phyloP scores from a whole-genome alignment of 2,329 filamentous ascomycete species.

The Magnaporthiopsis incrustans region DNA sequence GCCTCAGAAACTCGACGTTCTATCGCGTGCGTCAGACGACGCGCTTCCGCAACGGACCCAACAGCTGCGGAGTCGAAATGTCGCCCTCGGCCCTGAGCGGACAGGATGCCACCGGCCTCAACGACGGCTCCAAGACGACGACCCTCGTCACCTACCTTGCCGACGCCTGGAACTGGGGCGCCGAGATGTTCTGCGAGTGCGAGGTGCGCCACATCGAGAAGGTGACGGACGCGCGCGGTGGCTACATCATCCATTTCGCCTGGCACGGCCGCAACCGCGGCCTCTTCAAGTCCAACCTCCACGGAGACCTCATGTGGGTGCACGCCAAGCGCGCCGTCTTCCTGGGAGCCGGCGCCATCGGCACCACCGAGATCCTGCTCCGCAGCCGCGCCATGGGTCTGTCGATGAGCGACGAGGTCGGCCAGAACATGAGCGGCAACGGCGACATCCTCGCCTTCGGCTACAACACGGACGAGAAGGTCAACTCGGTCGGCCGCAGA shows the following conservation, averaged over 20 bases:
- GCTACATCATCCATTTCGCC: constrained; percentile 57
- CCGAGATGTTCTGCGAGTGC: constrained; percentile 62
- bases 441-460: constrained; percentile 59
- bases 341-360: constrained; percentile 56
- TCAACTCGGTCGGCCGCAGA: constrained; percentile 47
- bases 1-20: constrained; percentile 42
- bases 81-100: constrained; percentile 49
- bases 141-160: constrained; percentile 59
- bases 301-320: constrained; percentile 58
- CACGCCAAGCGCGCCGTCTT: constrained; percentile 58
- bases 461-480: constrained; percentile 50
- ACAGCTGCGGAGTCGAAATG: constrained; percentile 59
- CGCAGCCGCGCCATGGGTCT: constrained; percentile 52
- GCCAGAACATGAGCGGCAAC: constrained; percentile 56
- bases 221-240: constrained; percentile 34
- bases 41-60: constrained; percentile 51
- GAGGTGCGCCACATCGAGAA: constrained; percentile 57
- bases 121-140: constrained; percentile 61
- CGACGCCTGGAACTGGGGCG: constrained; percentile 66
- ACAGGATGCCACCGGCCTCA: constrained; percentile 55
- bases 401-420: constrained; percentile 46
- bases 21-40: constrained; percentile 53
- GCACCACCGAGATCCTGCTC: constrained; percentile 58
- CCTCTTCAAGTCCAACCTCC: constrained; percentile 44
- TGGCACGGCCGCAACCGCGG: constrained; percentile 54